These are phyloP conservation scores for Sugiyamaella neomexicana DNA, from an alignment of 1,139 yeast species.

Conservation along the genomic window DNA sequence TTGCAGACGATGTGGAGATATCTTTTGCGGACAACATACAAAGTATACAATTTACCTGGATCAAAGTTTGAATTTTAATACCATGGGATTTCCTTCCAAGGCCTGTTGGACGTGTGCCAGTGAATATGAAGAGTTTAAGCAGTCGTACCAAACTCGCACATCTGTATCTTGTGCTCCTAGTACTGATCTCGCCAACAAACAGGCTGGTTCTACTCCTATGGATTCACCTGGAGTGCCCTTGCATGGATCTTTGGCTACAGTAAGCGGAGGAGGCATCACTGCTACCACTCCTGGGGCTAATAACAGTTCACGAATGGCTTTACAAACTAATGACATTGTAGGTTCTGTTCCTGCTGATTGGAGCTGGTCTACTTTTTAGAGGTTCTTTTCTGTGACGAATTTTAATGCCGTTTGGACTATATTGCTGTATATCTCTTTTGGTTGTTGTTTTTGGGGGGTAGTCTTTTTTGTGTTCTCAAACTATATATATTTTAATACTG, in stretches of 20 bases:
- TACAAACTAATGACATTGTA: conserved; percentile 10
- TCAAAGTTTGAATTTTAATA: conserved; percentile 71
- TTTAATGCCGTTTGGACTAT: conserved; percentile 2
- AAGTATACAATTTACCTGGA: conserved; percentile 56
- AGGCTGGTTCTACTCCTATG: conserved; percentile 6
- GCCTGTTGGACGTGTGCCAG: conserved; percentile 76
- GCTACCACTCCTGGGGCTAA: conserved; percentile 1
- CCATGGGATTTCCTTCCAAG: conserved; percentile 69
- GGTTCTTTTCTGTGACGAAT: conserved; percentile 10
- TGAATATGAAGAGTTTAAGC: conserved; percentile 44
- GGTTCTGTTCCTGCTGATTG: conserved; percentile 44
- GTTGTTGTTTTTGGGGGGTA: not conserved
- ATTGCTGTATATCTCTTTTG: not conserved
- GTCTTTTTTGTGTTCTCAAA: conserved; percentile 3
- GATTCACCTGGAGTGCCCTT: not conserved
- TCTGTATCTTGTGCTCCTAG: not conserved
- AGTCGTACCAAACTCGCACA: conserved; percentile 1
- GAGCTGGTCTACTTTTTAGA: conserved; percentile 47
- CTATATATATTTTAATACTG: conserved; percentile 3
- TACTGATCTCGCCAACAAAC: not conserved
- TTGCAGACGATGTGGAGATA: conserved; percentile 91
- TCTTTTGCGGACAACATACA: conserved; percentile 73
- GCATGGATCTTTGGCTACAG: not conserved
- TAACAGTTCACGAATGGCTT: conserved; percentile 2
- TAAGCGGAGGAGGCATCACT: not conserved